These are phyloP conservation scores for Pleurotus pulmonarius DNA, from an alignment of 768 basidiomycete genomes.

Conservation along the genomic window DNA sequence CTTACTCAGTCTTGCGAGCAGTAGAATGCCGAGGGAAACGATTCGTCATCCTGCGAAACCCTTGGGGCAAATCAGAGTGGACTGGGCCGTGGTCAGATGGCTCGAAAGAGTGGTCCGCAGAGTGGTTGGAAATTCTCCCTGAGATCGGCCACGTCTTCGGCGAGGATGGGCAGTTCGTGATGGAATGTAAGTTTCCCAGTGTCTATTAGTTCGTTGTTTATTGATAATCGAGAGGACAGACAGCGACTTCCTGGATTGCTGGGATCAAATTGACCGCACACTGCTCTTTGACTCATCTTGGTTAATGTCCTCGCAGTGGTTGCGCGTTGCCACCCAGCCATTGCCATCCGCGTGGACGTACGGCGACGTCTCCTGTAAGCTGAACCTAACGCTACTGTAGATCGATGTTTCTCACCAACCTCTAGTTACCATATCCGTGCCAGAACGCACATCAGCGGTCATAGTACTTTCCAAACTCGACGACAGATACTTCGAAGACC, in stretches of 20 bases:
- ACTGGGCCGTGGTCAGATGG: conserved; percentile 53
- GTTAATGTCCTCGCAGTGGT: conserved; percentile 50
- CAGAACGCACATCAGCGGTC: conserved; percentile 31
- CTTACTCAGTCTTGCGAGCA: conserved; percentile 49
- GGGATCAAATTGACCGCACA: conserved; percentile 45
- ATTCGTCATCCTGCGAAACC: conserved; percentile 50
- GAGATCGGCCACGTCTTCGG: conserved; percentile 45
- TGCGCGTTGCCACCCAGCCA: conserved; percentile 32
- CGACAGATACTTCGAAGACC: conserved; percentile 37
- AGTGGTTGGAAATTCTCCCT: conserved; percentile 43
- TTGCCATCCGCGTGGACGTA: conserved; percentile 34
- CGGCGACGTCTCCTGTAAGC: conserved; percentile 46
- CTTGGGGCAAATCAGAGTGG: conserved; percentile 51
- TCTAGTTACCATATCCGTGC: conserved; percentile 40
- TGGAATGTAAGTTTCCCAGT: conserved; percentile 38
- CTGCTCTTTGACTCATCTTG: conserved; percentile 46
- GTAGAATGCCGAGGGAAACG: conserved; percentile 44
- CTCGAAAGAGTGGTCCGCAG: conserved; percentile 51
- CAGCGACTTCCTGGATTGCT: conserved; percentile 41
- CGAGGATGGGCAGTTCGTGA: conserved; percentile 50
- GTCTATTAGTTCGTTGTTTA: neutral
- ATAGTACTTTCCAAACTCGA: conserved; percentile 47
- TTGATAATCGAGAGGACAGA: conserved; percentile 24
- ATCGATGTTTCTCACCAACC: neutral
- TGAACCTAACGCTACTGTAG: neutral